Conservation (phyloP, 352 stramenopile genomes). For the Globisporangium acanthophoron region DNA sequence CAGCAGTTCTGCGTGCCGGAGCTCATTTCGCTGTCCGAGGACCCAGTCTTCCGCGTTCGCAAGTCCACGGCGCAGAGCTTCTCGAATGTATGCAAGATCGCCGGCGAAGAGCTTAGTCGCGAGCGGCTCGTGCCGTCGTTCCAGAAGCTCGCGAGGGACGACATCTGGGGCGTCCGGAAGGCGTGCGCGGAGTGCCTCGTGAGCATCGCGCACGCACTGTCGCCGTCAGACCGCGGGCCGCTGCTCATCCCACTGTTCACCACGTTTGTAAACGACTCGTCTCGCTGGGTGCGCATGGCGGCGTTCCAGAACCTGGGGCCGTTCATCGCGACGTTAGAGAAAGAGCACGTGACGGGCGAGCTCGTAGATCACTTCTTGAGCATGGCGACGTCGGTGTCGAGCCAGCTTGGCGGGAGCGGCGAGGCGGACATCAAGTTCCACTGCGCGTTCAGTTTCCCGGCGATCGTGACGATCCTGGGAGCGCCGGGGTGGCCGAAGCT, state of each 20-base stretch:
- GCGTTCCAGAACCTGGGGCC: conserved; percentile 90
- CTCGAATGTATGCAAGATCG: conserved; percentile 84
- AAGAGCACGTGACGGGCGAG: conserved; percentile 70
- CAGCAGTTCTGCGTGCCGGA: conserved; percentile 92
- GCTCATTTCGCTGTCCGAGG: conserved; percentile 87
- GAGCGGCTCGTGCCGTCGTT: conserved; percentile 90
- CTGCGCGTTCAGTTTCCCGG: conserved; percentile 91
- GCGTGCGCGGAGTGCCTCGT: conserved; percentile 90
- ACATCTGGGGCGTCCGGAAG: conserved; percentile 93
- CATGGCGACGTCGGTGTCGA: conserved; percentile 67
- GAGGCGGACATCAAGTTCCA: conserved; percentile 90
- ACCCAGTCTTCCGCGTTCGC: conserved; percentile 92
- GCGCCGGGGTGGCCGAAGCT: conserved; percentile 66
- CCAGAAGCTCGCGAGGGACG: conserved; percentile 86
- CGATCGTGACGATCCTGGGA: conserved; percentile 80
- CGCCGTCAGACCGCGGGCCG: conserved; percentile 59
- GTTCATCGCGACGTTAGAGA: conserved; percentile 81
- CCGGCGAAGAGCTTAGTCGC: conserved; percentile 62
- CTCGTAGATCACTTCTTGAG: conserved; percentile 79
- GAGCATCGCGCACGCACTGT: conserved; percentile 80
- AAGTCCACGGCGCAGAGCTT: conserved; percentile 91
- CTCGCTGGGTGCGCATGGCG: conserved; percentile 92
- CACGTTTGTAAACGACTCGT: conserved; percentile 84
- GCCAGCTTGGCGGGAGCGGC: conserved; percentile 56
- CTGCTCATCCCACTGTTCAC: conserved; percentile 89